phyloP scores from a whole-genome alignment of 2,329 filamentous ascomycete species.

The Sporothrix schenckii region DNA sequence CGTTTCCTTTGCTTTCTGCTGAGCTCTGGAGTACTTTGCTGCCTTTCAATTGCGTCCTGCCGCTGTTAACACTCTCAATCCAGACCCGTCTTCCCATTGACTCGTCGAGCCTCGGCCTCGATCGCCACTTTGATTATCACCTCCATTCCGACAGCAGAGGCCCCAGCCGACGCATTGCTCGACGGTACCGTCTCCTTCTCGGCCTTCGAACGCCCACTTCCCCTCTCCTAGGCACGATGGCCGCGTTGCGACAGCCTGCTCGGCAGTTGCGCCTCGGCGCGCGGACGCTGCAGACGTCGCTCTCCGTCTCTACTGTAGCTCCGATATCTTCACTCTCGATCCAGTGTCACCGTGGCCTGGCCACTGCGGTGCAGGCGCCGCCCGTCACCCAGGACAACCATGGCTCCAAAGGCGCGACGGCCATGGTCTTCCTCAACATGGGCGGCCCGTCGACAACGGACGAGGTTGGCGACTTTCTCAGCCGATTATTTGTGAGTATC shows the following conservation, averaged over 20 bases:
- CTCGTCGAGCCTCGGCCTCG: slow-evolving; percentile 4
- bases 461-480: slow-evolving; percentile 88
- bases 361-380: slow-evolving; percentile 61
- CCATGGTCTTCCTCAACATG: slow-evolving; percentile 99
- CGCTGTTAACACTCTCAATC: neutral
- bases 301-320: neutral
- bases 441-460: slow-evolving; percentile 85
- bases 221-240: slow-evolving; percentile 16
- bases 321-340: slow-evolving; percentile 8
- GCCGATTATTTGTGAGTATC: slow-evolving; percentile 78
- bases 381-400: slow-evolving; percentile 79
- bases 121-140: neutral
- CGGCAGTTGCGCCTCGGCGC: slow-evolving; percentile 32
- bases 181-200: neutral
- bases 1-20: neutral
- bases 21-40: neutral
- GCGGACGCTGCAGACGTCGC: slow-evolving; percentile 13
- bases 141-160: neutral
- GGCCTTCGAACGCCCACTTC: too few relatives aligned
- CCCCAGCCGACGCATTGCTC: neutral
- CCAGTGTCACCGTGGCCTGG: slow-evolving; percentile 53
- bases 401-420: slow-evolving; percentile 76
- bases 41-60: neutral
- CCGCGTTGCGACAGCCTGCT: slow-evolving; percentile 46
- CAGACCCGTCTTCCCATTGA: neutral